Percentiles rank a stretch among this genome's conserved stretches.
Evolutionary conservation across 768 basidiomycete genomes (phyloP).

Genomic region (Psilocybe cyanescens): DNA sequence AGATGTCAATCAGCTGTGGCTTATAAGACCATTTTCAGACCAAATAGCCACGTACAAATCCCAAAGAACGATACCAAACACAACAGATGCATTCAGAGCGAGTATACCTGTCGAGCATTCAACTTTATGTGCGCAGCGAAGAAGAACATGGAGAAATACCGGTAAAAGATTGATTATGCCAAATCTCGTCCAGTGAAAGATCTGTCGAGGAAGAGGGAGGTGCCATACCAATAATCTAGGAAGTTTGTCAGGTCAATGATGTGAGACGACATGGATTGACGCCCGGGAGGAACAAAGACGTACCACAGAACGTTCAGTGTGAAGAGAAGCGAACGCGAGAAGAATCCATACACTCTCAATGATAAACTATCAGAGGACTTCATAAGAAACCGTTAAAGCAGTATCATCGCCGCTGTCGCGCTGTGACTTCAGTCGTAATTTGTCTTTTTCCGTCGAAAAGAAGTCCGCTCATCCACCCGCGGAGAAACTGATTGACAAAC

Average conservation of each 20-base stretch:
- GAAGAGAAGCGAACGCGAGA: constrained; percentile 13
- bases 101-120: constrained; percentile 11
- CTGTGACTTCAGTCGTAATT: constrained; percentile 12
- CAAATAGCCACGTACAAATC: constrained; percentile 28
- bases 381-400: constrained; percentile 22
- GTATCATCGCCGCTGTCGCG: constrained; percentile 19
- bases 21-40: too few relatives aligned
- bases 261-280: background rate
- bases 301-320: constrained; percentile 6
- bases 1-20: background rate
- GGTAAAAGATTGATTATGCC: constrained; percentile 18
- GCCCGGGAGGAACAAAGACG: background rate
- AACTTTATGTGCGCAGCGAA: background rate
- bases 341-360: constrained; percentile 10
- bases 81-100: constrained; percentile 31
- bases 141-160: constrained; percentile 3
- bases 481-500: background rate
- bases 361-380: constrained; percentile 2
- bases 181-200: constrained; percentile 16
- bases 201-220: constrained; percentile 5
- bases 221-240: constrained; percentile 14
- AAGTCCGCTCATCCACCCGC: background rate
- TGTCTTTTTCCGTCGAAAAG: constrained; percentile 8
- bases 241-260: background rate
- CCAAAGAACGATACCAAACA: constrained; percentile 34